Base-by-base conservation (phyloP, 139 green algal genomes). In the Chlorella sp. region DNA sequence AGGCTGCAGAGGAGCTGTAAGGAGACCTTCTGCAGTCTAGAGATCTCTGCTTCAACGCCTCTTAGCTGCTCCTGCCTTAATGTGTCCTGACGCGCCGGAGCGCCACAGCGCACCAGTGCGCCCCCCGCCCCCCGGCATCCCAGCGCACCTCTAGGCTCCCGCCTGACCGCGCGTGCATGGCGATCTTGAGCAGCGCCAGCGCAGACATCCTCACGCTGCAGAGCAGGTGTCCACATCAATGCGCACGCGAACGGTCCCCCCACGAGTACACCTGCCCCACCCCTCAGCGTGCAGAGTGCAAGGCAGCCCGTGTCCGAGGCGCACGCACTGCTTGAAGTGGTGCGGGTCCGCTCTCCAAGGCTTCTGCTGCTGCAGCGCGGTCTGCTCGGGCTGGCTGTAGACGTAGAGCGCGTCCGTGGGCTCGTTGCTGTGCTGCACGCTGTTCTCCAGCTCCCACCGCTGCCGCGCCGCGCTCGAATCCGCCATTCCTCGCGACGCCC, bases 371-470 rank as follows among this genome's bases (percentile, higher is more conserved):
- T 87, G 77, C 36, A 85, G 69, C 3, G 93, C 78, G 2, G 81
- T 71, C 61, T 83, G 77, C 73, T 95, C 86, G 69, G 92, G 85
- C 2, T 80, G 82, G 1, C 82, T 71, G 71, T 93, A 96, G 20
- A 83, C 82, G 55, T 92, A 97, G 0, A 96, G 72, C 0, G 80
- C 75, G 49, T 97, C 93, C 32, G 77, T 74, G 24, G 88, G 82
- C 35, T 74, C 67, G 3, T 30, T 32, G 0, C 27, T 27, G 0
- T 68, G 51, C 27, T 89, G 79, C 0, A 98, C 79, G 30, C 89
- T 85, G 77, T 98, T 98, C 71, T 98, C 94, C 35, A 97, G 82
- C 83, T 98, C 94, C 94, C 94, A 98, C 0, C 93, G 86, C 34
- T 76, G 35, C 36, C 74, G 64, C 1, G 89, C 78, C 0, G 35